phyloP scores from a whole-genome alignment of 805 yeast species.

The Ogataea thermomethanolica region DNA sequence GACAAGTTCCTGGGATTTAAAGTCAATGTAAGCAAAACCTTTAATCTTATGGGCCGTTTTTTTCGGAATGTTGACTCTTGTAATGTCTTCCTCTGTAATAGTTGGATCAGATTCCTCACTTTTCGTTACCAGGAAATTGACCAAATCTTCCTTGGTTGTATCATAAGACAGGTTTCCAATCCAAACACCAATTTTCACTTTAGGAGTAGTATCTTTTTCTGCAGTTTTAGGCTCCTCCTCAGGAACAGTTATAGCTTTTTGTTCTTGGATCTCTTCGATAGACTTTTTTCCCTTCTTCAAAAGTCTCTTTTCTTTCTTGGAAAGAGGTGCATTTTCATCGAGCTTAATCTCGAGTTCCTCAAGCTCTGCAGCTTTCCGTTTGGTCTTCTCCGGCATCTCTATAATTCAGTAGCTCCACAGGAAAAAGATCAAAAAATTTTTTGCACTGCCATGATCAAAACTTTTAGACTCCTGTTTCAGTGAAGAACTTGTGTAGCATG shows the following conservation, averaged over 20 bases:
- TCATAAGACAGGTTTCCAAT: conserved; percentile 88
- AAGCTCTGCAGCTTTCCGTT: conserved; percentile 36
- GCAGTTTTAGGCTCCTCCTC: conserved; percentile 5
- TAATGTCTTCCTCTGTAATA: conserved; percentile 56
- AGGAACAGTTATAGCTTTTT: conserved; percentile 32
- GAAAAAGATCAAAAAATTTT: background rate
- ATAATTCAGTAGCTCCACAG: background rate
- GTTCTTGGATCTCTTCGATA: conserved; percentile 48
- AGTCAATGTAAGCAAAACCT: conserved; percentile 92
- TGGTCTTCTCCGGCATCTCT: conserved; percentile 13
- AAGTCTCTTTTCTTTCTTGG: conserved; percentile 86
- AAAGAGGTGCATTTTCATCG: conserved; percentile 71
- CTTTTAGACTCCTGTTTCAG: background rate
- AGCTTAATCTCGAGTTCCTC: conserved; percentile 69
- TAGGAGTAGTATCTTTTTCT: conserved; percentile 6
- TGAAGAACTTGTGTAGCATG: background rate
- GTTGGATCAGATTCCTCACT: conserved; percentile 5
- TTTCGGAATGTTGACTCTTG: conserved; percentile 78
- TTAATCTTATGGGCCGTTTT: conserved; percentile 61
- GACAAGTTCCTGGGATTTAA: conserved; percentile 58
- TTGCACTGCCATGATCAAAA: conserved; percentile 11
- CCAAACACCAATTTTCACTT: conserved; percentile 69
- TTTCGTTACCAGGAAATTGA: conserved; percentile 59
- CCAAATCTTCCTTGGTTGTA: conserved; percentile 71
- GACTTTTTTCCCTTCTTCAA: conserved; percentile 73